These are phyloP conservation scores for Saccharomyces pastorianus DNA, from an alignment of 1,139 yeast genomes.

Conservation along the genomic window DNA sequence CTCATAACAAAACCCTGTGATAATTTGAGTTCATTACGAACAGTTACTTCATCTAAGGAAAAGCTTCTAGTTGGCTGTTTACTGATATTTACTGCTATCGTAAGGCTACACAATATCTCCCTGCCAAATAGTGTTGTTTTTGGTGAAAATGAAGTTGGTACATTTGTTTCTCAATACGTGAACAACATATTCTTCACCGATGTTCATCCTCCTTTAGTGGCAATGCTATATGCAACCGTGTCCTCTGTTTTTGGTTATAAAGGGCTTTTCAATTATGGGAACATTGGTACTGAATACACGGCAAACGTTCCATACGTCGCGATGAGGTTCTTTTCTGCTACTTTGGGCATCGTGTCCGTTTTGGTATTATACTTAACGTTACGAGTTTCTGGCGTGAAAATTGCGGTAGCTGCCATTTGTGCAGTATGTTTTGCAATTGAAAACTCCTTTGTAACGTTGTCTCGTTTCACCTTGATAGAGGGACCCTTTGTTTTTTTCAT, in stretches of 20 bases:
- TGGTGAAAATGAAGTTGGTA: slow-evolving; percentile 82
- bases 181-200: slow-evolving; percentile 72
- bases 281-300: slow-evolving; percentile 59
- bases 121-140: slow-evolving; percentile 77
- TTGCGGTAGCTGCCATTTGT: slow-evolving; percentile 62
- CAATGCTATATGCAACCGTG: slow-evolving; percentile 72
- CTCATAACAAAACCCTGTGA: slow-evolving; percentile 39
- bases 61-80: slow-evolving; percentile 41
- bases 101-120: slow-evolving; percentile 55
- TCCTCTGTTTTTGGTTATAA: slow-evolving; percentile 64
- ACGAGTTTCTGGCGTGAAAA: slow-evolving; percentile 78
- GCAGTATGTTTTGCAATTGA: slow-evolving; percentile 66
- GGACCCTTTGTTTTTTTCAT: slow-evolving; percentile 86
- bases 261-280: slow-evolving; percentile 63
- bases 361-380: slow-evolving; percentile 71
- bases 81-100: slow-evolving; percentile 43
- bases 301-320: slow-evolving; percentile 57
- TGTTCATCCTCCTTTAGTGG: slow-evolving; percentile 89
- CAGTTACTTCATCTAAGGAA: slow-evolving; percentile 32
- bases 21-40: slow-evolving; percentile 33
- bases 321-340: slow-evolving; percentile 81
- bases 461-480: slow-evolving; percentile 82
- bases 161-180: slow-evolving; percentile 66
- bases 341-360: slow-evolving; percentile 73
- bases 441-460: slow-evolving; percentile 77